phyloP scores from a whole-genome alignment of 2,329 filamentous ascomycete genomes.

The Cladorrhinum sp. region DNA sequence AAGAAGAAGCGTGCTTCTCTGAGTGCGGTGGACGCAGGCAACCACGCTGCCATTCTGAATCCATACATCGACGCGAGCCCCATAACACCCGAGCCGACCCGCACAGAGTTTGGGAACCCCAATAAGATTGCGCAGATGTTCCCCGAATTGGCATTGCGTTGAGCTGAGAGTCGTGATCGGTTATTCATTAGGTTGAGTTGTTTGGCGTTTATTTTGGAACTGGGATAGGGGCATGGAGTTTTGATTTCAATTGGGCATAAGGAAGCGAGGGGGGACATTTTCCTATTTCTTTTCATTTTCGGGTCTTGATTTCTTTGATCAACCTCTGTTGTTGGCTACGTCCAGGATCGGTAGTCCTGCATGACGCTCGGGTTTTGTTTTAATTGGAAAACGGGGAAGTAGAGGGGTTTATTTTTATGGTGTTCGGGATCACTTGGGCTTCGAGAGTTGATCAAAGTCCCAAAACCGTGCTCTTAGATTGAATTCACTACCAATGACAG shows the following conservation, averaged over 20 bases:
- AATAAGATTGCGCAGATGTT: slow-evolving; percentile 40
- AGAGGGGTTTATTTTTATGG: background rate
- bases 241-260: background rate
- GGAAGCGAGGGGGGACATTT: background rate
- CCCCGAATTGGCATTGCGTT: slow-evolving; percentile 33
- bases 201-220: background rate
- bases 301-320: too few species aligned
- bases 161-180: background rate
- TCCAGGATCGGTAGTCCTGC: background rate
- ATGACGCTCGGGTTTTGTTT: too few species aligned
- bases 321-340: too few species aligned
- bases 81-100: slow-evolving; percentile 29
- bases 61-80: slow-evolving; percentile 23
- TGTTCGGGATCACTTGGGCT: too few species aligned
- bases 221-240: background rate
- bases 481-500: background rate
- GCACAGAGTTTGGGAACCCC: slow-evolving; percentile 37
- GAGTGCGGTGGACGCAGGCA: slow-evolving; percentile 21
- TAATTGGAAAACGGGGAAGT: too few species aligned
- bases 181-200: background rate
- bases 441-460: too few species aligned
- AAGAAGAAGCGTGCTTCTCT: slow-evolving; percentile 39
- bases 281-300: background rate
- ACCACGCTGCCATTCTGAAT: slow-evolving; percentile 2
- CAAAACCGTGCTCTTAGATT: background rate